These are phyloP conservation scores for Penicillium rolfsii DNA, from an alignment of 2,329 filamentous ascomycete species.

Conservation along the genomic window DNA sequence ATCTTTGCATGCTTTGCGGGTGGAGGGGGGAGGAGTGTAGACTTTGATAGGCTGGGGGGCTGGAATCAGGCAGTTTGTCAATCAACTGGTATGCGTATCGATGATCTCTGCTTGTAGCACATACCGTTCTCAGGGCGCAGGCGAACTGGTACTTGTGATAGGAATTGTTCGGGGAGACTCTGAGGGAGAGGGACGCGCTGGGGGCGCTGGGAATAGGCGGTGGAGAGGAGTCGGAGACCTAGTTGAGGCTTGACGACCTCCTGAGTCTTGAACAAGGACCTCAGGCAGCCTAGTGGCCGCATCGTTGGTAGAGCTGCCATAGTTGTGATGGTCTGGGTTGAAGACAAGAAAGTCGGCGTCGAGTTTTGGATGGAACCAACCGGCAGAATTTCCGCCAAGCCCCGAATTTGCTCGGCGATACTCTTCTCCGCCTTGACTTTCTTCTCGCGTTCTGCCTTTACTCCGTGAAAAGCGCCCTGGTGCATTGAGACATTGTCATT, in stretches of 20 bases:
- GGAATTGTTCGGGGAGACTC: conserved; percentile 47
- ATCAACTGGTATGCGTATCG: not conserved
- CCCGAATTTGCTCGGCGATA: conserved; percentile 31
- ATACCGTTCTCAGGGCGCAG: conserved; percentile 45
- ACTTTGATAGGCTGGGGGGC: conserved; percentile 56
- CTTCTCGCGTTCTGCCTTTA: conserved; percentile 13
- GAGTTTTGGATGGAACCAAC: conserved; percentile 37
- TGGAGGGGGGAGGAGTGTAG: conserved; percentile 54
- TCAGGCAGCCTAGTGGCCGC: conserved; percentile 73
- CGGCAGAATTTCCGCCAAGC: conserved; percentile 46
- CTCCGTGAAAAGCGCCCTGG: not conserved
- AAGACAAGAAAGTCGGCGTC: conserved; percentile 27
- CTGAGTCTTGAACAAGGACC: conserved; percentile 59
- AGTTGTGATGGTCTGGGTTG: conserved; percentile 45
- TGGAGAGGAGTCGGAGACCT: conserved; percentile 54
- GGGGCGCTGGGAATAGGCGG: conserved; percentile 51
- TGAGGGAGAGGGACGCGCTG: conserved; percentile 45
- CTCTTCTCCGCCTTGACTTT: conserved; percentile 28
- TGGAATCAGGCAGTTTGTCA: conserved; percentile 22
- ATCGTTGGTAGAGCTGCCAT: conserved; percentile 64
- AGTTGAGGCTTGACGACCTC: conserved; percentile 58
- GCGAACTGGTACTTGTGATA: conserved; percentile 47
- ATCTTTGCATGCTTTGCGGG: conserved; percentile 52
- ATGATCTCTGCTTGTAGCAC: not conserved
- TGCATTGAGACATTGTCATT: not conserved